These are phyloP conservation scores for Pseudozyma thailandica DNA, from an alignment of 1,284 basidiomycete species.

Conservation along the genomic window DNA sequence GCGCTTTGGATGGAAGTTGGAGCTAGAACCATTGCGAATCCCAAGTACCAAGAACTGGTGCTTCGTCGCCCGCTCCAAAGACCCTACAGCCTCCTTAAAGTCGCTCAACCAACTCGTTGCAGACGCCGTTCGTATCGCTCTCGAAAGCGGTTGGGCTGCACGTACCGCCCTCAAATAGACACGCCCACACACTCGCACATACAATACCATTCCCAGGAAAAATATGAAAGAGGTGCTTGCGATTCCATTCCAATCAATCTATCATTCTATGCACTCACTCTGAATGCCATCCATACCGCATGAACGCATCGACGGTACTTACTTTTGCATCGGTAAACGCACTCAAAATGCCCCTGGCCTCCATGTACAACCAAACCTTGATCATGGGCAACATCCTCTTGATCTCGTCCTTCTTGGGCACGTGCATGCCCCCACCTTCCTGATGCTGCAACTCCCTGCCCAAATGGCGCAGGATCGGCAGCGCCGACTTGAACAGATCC, in stretches of 20 bases:
- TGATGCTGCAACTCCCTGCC: conserved; percentile 49
- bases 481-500: conserved; percentile 72
- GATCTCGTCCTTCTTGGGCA: conserved; percentile 39
- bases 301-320: conserved; percentile 58
- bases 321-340: conserved; percentile 49
- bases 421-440: conserved; percentile 31
- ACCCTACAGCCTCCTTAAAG: neutral
- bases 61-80: conserved; percentile 72
- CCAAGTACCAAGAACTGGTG: conserved; percentile 94
- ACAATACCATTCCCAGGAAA: neutral
- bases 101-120: neutral
- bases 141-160: neutral
- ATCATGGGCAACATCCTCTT: conserved; percentile 53
- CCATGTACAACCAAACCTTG: conserved; percentile 63
- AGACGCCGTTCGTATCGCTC: neutral
- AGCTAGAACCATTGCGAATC: conserved; percentile 86
- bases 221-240: neutral
- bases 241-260: neutral
- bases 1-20: conserved; percentile 84
- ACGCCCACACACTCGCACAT: neutral
- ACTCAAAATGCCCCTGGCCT: conserved; percentile 49
- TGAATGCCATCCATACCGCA: conserved; percentile 63
- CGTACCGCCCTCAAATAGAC: neutral
- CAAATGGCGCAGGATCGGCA: conserved; percentile 62
- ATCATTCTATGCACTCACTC: conserved; percentile 21